Percentiles rank a stretch among this genome's conserved stretches.
These are phyloP conservation scores for Heliamphora exappendiculata DNA, from an alignment of 148 eudicot genomes.

Conservation along the genomic window DNA sequence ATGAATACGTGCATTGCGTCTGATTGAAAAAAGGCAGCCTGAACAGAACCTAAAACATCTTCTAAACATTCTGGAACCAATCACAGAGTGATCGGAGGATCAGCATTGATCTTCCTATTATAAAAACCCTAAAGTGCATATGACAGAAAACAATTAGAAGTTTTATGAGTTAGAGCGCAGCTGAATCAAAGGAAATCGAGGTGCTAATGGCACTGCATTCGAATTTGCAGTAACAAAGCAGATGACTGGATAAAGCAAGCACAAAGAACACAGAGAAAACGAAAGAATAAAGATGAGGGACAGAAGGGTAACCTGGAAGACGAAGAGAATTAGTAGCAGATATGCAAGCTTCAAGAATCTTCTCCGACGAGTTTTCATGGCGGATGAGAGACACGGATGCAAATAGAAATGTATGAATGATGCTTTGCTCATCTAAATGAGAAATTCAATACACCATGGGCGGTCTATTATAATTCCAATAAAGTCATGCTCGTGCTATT, in stretches of 20 bases:
- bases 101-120: not conserved
- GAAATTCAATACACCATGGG: no score
- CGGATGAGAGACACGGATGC: not conserved
- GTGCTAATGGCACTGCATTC: not conserved
- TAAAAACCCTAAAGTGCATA: not conserved
- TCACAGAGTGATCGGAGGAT: not conserved
- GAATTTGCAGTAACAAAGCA: not conserved
- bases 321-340: constrained; percentile 2
- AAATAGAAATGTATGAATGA: not conserved
- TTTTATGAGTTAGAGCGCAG: not conserved
- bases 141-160: not conserved
- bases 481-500: no score
- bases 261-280: not conserved
- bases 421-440: not conserved
- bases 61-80: not conserved
- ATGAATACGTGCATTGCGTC: not conserved
- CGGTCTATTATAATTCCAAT: no score
- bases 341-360: not conserved
- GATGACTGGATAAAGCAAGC: not conserved
- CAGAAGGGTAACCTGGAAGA: constrained; percentile 16
- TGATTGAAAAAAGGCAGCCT: not conserved
- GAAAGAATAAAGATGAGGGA: constrained; percentile 1
- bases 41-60: not conserved
- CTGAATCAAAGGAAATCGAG: not conserved
- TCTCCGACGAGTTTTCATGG: constrained; percentile 19